Percentiles rank a stretch among this genome's conserved stretches.
Evolutionary conservation across 2,329 filamentous ascomycete species (phyloP).

Genomic region (Cladophialophora bantiana): DNA sequence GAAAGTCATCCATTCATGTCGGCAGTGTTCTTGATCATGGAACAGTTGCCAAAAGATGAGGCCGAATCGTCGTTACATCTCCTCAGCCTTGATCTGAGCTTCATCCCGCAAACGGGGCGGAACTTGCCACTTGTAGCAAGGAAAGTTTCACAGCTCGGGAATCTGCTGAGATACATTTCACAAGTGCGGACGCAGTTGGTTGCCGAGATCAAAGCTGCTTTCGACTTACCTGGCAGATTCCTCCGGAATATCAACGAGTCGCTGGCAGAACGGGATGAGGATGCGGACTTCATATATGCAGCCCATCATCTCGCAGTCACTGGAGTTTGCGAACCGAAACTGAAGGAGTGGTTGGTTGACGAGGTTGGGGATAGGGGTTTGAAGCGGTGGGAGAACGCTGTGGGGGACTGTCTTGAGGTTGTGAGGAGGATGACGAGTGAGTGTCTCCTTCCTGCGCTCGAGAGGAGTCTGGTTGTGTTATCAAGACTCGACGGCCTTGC

Average conservation of each 20-base stretch:
- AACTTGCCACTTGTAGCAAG: conserved; percentile 82
- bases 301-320: conserved; percentile 85
- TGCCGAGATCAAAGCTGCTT: conserved; percentile 81
- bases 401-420: conserved; percentile 76
- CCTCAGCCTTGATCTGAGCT: conserved; percentile 82
- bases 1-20: conserved; percentile 75
- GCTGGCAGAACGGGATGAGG: conserved; percentile 65
- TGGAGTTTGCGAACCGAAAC: conserved; percentile 74
- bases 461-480: conserved; percentile 80
- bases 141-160: conserved; percentile 86
- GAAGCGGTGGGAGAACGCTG: conserved; percentile 93
- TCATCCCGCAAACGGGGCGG: conserved; percentile 74
- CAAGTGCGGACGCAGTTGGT: conserved; percentile 81
- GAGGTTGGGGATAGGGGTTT: conserved; percentile 82
- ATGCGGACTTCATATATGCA: conserved; percentile 69
- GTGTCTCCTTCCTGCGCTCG: conserved; percentile 85
- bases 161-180: conserved; percentile 81
- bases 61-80: conserved; percentile 57
- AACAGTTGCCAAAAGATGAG: conserved; percentile 32
- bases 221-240: conserved; percentile 80
- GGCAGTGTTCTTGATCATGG: conserved; percentile 75
- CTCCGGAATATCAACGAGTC: conserved; percentile 78
- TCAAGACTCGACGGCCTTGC: conserved; percentile 84
- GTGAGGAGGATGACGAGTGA: conserved; percentile 81
- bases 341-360: conserved; percentile 89